Percentiles rank a stretch among this genome's conserved stretches.
phyloP scores from a whole-genome alignment of 2,329 filamentous ascomycete species.

The Myriosclerotinia duriaeana region DNA sequence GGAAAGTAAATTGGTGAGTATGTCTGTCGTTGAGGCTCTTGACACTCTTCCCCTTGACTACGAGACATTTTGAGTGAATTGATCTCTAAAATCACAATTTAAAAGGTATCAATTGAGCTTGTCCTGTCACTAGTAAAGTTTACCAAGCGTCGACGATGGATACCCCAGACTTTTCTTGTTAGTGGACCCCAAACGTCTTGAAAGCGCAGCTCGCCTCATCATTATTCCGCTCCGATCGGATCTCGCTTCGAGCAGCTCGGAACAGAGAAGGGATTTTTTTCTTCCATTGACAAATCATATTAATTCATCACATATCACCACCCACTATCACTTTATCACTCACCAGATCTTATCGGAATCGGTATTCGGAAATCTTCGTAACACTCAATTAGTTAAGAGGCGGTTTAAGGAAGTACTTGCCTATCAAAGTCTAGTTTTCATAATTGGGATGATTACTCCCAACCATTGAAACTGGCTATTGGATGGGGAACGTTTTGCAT shows the following conservation, averaged over 20 bases:
- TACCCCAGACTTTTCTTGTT: conserved; percentile 1
- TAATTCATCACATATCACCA: neutral
- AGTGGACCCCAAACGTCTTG: neutral
- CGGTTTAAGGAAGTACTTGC: neutral
- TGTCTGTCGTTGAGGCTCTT: neutral
- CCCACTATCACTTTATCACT: neutral
- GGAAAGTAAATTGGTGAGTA: conserved; percentile 16
- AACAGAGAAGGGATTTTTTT: too few relatives aligned
- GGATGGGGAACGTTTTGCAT: neutral
- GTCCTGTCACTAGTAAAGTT: neutral
- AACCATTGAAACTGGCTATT: neutral
- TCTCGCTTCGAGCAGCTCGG: neutral
- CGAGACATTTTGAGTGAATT: neutral
- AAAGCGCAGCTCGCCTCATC: neutral
- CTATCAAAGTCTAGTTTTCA: neutral
- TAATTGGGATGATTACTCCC: neutral
- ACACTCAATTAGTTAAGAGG: neutral
- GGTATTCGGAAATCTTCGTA: neutral
- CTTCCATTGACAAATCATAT: conserved; percentile 8
- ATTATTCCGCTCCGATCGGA: neutral
- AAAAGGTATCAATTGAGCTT: neutral
- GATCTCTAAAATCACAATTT: neutral
- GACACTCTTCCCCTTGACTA: neutral
- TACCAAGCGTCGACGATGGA: neutral
- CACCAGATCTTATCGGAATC: conserved; percentile 13